Evolutionary conservation across 805 yeast species (phyloP).

Genomic region (Barnettozyma populi): DNA sequence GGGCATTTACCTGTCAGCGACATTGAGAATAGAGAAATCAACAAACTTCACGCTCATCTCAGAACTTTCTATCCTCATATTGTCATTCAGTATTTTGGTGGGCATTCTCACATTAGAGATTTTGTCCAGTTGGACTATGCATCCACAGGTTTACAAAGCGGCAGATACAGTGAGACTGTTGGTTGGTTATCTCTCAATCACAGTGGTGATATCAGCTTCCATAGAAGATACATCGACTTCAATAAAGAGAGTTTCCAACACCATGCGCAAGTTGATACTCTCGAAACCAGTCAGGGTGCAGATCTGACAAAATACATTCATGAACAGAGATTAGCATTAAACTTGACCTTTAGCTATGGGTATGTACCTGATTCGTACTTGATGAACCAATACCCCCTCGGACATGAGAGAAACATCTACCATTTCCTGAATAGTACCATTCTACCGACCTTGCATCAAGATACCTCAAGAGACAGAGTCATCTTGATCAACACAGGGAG

Average conservation of each 20-base stretch:
- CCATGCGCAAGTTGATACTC: constrained; percentile 43
- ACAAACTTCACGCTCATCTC: constrained; percentile 36
- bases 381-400: constrained; percentile 61
- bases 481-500: constrained; percentile 83
- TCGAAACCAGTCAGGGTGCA: constrained; percentile 54
- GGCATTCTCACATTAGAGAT: constrained; percentile 90
- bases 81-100: constrained; percentile 84
- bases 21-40: constrained; percentile 28
- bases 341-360: constrained; percentile 55
- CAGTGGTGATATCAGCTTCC: constrained; percentile 23
- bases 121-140: constrained; percentile 60
- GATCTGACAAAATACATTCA: constrained; percentile 40
- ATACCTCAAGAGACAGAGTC: constrained; percentile 32
- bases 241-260: constrained; percentile 62
- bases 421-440: constrained; percentile 53
- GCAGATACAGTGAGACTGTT: constrained; percentile 88
- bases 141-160: constrained; percentile 84
- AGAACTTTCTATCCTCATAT: constrained; percentile 55
- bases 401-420: constrained; percentile 52
- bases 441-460: constrained; percentile 39
- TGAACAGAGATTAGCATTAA: constrained; percentile 39
- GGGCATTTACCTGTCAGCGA: constrained; percentile 74
- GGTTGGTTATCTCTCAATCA: constrained; percentile 70
- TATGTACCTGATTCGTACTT: constrained; percentile 61
- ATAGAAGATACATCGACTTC: constrained; percentile 79